Percentiles rank a stretch among this genome's conserved stretches.
Conservation (phyloP, 1,284 basidiomycete species). For the Microbotryum scabiosae region DNA sequence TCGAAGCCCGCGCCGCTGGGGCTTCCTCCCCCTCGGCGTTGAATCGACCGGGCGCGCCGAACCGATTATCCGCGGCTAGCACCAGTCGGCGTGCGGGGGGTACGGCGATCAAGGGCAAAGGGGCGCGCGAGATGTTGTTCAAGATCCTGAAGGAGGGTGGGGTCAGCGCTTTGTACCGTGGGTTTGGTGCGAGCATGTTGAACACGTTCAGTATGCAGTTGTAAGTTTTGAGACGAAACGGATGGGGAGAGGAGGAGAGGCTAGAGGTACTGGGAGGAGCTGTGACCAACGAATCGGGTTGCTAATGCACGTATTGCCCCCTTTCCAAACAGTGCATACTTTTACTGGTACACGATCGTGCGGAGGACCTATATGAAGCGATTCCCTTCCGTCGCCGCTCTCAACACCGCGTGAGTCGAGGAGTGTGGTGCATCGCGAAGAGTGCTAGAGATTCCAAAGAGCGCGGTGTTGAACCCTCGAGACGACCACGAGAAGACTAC, state of each 20-base stretch:
- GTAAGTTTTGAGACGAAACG: slow-evolving; percentile 48
- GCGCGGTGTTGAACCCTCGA: neutral
- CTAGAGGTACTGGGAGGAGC: neutral
- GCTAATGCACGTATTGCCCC: neutral
- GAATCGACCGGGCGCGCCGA: slow-evolving; percentile 33
- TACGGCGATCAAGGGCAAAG: too few species aligned
- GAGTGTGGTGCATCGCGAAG: neutral
- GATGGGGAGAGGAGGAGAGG: neutral
- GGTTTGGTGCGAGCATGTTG: slow-evolving; percentile 95
- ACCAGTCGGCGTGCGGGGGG: too few species aligned
- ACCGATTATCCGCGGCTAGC: slow-evolving; percentile 24
- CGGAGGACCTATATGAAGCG: slow-evolving; percentile 71
- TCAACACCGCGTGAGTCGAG: slow-evolving; percentile 32
- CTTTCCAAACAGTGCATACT: slow-evolving; percentile 70
- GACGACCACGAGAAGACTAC: too few species aligned
- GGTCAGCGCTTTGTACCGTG: slow-evolving; percentile 72
- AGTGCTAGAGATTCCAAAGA: too few species aligned
- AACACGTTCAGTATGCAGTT: slow-evolving; percentile 86
- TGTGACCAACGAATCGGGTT: slow-evolving; percentile 9
- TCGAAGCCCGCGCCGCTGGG: slow-evolving; percentile 35
- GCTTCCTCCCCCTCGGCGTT: slow-evolving; percentile 21
- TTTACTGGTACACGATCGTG: slow-evolving; percentile 96
- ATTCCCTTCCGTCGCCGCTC: slow-evolving; percentile 37
- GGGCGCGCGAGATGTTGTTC: slow-evolving; percentile 46
- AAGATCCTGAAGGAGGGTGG: slow-evolving; percentile 72